Percentiles rank a stretch among this genome's conserved stretches.
Evolutionary conservation across 208 protist genomes (phyloP).

Genomic region (Acanthamoeba lenticulata): DNA sequence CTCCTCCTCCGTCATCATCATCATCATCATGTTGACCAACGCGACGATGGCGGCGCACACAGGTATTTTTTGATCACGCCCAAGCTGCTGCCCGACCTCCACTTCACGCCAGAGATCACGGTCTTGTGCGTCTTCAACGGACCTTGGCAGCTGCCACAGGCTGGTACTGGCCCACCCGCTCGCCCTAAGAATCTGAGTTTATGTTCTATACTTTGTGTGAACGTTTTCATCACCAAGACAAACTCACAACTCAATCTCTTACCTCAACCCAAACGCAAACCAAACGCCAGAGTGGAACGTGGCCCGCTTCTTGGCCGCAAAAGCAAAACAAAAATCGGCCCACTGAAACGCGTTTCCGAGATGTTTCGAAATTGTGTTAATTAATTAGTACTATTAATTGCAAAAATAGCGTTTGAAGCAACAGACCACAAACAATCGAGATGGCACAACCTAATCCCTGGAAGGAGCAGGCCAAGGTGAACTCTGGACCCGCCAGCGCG

Average conservation of each 20-base stretch:
- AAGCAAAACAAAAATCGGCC: too few relatives aligned
- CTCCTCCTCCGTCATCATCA: neutral
- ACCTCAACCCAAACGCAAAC: neutral
- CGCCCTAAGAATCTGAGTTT: neutral
- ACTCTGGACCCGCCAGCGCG: neutral
- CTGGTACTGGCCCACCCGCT: neutral
- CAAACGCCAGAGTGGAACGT: neutral
- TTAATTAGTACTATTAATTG: too few relatives aligned
- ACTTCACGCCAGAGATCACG: constrained; percentile 71
- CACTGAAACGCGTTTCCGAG: too few relatives aligned
- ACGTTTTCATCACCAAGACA: neutral
- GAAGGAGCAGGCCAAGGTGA: constrained; percentile 48
- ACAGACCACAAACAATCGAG: too few relatives aligned
- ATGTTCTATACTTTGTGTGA: neutral
- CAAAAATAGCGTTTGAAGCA: too few relatives aligned
- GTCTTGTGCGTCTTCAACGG: constrained; percentile 80
- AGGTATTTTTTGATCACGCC: constrained; percentile 81
- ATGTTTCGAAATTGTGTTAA: too few relatives aligned
- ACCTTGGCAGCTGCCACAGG: constrained; percentile 74
- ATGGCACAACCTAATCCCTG: constrained; percentile 27
- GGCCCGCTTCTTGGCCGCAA: constrained; percentile 14
- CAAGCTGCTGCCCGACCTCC: constrained; percentile 78
- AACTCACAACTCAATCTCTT: neutral
- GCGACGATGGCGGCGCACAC: neutral
- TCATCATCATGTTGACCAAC: neutral